These are phyloP conservation scores for Viola pubescens DNA, from an alignment of 441 rosid species.

Conservation along the genomic window DNA sequence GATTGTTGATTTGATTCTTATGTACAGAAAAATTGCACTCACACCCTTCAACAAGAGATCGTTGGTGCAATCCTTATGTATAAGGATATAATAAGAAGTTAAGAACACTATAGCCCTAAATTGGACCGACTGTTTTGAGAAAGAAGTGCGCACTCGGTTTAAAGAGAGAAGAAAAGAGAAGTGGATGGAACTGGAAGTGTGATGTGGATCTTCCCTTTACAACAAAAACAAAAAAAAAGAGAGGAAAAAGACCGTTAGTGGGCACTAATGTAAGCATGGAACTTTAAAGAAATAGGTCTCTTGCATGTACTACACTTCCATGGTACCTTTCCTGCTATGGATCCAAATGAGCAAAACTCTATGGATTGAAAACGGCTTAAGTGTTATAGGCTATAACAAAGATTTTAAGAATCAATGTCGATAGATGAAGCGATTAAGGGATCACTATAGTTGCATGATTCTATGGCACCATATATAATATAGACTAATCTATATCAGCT, in stretches of 20 bases:
- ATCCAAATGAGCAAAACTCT: no score
- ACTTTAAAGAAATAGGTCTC: not conserved
- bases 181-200: conserved; percentile 12
- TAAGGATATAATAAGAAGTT: no score
- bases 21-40: no score
- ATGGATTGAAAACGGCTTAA: not conserved
- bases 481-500: no score
- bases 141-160: not conserved
- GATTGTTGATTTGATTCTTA: no score
- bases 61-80: no score
- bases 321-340: no score
- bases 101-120: not conserved
- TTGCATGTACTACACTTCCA: not conserved
- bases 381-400: not conserved
- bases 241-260: not conserved
- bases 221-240: conserved; percentile 8
- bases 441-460: no score
- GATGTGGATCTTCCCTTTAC: conserved; percentile 8
- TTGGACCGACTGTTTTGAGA: not conserved
- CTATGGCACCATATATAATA: no score
- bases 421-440: no score
- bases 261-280: not conserved
- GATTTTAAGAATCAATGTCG: not conserved
- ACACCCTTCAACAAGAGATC: no score
- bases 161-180: conserved; percentile 5